phyloP scores from a whole-genome alignment of 176 grass and related monocot genomes.

The Areca catechu region DNA sequence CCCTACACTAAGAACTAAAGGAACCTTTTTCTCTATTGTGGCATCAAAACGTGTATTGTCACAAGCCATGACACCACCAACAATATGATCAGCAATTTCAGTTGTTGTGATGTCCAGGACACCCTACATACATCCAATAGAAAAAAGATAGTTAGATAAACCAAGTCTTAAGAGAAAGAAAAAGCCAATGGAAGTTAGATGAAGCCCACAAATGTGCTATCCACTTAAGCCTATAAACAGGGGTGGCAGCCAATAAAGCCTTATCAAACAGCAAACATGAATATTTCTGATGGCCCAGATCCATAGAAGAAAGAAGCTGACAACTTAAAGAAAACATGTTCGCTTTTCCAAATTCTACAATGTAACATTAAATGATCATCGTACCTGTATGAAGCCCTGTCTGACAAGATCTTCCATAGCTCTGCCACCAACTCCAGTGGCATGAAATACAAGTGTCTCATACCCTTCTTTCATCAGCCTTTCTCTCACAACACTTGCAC shows the following conservation, averaged over 20 bases:
- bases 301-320: too few species aligned
- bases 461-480: conserved; percentile 67
- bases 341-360: too few species aligned
- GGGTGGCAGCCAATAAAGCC: not conserved
- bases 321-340: too few species aligned
- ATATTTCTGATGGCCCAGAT: too few species aligned
- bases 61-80: conserved; percentile 87
- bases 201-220: too few species aligned
- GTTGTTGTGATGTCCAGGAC: conserved; percentile 93
- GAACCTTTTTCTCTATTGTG: conserved; percentile 63
- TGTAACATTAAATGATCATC: too few species aligned
- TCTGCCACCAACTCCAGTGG: conserved; percentile 85
- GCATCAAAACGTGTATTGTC: conserved; percentile 70
- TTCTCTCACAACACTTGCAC: conserved; percentile 69
- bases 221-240: too few species aligned
- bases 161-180: too few species aligned
- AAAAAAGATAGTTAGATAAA: conserved; percentile 13
- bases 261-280: conserved; percentile 10
- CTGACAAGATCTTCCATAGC: conserved; percentile 92
- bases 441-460: conserved; percentile 93
- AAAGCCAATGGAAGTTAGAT: too few species aligned
- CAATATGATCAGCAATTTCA: conserved; percentile 87
- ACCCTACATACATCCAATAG: conserved; percentile 43
- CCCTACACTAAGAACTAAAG: conserved; percentile 84
- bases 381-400: conserved; percentile 83